phyloP scores from a whole-genome alignment of 164 flowering plant species.

The Chimonanthus salicifolius region DNA sequence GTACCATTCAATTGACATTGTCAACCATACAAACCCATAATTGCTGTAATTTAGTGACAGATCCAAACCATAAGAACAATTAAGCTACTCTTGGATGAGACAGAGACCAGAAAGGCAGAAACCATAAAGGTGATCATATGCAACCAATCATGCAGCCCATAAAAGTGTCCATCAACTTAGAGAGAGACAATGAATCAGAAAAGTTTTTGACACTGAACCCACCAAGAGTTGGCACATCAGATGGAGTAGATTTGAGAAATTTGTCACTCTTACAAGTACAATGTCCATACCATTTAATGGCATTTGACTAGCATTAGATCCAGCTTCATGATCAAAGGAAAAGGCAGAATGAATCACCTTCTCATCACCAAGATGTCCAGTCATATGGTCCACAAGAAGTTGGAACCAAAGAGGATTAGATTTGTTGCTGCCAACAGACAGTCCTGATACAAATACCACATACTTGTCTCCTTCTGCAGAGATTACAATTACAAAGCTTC shows the following conservation, averaged over 20 bases:
- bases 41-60: background rate
- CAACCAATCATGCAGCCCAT: background rate
- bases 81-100: background rate
- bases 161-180: no score
- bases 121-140: background rate
- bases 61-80: background rate
- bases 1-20: background rate
- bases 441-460: conserved; percentile 81
- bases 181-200: no score
- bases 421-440: conserved; percentile 57
- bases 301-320: background rate
- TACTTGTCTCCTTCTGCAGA: conserved; percentile 86
- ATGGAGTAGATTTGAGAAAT: background rate
- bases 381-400: conserved; percentile 92
- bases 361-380: conserved; percentile 94
- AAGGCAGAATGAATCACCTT: conserved; percentile 39
- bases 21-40: background rate
- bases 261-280: no score
- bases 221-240: background rate
- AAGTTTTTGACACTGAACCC: background rate
- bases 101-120: background rate
- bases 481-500: conserved; percentile 3
- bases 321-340: conserved; percentile 3
- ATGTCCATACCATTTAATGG: background rate
- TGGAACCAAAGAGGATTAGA: conserved; percentile 84